Base-by-base conservation (phyloP, 345 rosid genomes). In the Arabis hirsuta region DNA sequence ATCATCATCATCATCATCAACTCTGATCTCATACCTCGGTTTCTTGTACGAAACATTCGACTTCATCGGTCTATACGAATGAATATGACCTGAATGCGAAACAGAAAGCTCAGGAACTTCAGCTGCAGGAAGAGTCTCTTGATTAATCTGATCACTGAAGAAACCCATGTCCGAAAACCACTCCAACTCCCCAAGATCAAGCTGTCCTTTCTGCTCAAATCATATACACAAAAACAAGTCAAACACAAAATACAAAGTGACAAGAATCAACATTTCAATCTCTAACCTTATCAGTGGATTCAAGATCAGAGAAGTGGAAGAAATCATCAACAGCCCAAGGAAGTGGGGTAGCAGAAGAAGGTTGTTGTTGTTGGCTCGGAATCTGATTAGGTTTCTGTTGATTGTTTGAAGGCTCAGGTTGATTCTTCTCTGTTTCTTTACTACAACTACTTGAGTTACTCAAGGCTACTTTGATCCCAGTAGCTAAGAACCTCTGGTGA, bases 401-500 rank as follows among this genome's bases (percentile, higher is more conserved):
- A 20, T 71, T 62, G 59, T 76, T 83, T 0, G 96, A 87, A 47
- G 98, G 98, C 82, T 89, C 92, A 34, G 73, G 60, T 10, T 55
- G 77, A 73, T 61, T 83, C 79, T 72, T 83, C 38, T 83, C 78
- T 6, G 73, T 36, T 12, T 80, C 86, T 67, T 79, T 80, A 73
- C 71, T 55, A 72, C 96, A 88, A 52, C 79, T 81, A 65, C 80
- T 83, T 22, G 96, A 87, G 73, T 22, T 22, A 22, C 79, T 88
- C 24, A 91, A 72, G 61, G 88, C 96, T 31, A 95, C 97, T 27
- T 85, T 80, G 61, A 95, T 91, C 51, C 99, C 99, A 5, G 99
- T 91, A 54, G 97, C 97, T 31, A 95, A 79, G 73, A 89, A 86
- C 80, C 97, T 73, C 84, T 84, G 97, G 80, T 95, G 99, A 72